These are phyloP conservation scores for Diaporthe caulivora DNA, from an alignment of 2,329 filamentous ascomycete genomes.

Conservation along the genomic window DNA sequence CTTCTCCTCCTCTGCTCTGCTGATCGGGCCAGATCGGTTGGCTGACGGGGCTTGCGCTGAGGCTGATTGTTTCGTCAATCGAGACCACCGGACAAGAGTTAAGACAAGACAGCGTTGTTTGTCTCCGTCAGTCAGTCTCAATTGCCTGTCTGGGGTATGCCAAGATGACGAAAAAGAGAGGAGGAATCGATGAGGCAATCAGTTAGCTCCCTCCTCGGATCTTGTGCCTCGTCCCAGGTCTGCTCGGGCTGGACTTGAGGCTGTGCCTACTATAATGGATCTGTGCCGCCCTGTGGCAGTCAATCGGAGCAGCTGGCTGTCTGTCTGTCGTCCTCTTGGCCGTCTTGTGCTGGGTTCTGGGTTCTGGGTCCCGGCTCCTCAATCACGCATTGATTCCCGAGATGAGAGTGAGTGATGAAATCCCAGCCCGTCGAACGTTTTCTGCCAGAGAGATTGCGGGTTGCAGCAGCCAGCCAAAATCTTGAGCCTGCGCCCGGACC, in stretches of 20 bases:
- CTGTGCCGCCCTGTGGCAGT: not conserved
- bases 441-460: slow-evolving; percentile 11
- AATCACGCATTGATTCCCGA: slow-evolving; percentile 18
- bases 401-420: slow-evolving; percentile 8
- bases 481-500: slow-evolving; percentile 11
- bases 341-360: slow-evolving; percentile 13
- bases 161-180: not conserved
- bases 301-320: not conserved
- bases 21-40: slow-evolving; percentile 30
- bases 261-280: not conserved
- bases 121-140: not conserved
- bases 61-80: slow-evolving; percentile 30
- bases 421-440: not conserved
- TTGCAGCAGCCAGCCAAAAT: no score
- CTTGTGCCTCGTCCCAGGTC: not conserved
- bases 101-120: no score
- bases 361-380: not conserved
- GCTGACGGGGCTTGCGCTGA: not conserved
- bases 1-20: not conserved
- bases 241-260: not conserved
- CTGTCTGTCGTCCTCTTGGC: slow-evolving; percentile 5
- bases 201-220: not conserved
- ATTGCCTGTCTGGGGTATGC: not conserved
- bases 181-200: not conserved
- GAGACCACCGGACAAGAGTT: not conserved